Base-by-base conservation (phyloP, 1,284 basidiomycete genomes). In the Trametes pubescens region DNA sequence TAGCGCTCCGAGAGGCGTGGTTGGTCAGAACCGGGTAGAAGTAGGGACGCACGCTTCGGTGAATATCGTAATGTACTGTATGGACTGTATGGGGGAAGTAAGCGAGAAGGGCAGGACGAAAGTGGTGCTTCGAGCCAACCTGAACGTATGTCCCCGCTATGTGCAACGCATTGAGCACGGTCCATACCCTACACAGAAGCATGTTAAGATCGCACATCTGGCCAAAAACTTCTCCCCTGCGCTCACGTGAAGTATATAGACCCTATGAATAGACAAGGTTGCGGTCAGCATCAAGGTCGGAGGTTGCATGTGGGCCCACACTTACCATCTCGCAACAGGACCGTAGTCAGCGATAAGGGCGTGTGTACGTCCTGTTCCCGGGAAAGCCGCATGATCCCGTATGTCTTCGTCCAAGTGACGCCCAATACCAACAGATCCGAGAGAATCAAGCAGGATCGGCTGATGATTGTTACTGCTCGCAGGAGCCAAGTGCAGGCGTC, bases 371-470 rank as follows among this genome's bases (percentile, higher is more conserved):
- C 32, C 9, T 64, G 53, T 37, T 64, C 40, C 18, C 49, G 35
- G 2, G 62, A 48, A 22, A 64, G 53, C 55, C 62, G 62, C 18
- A 64, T 48, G 48, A 60, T 60, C 14, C 62, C 57, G 62, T 56
- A 59, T 13, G 62, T 64, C 53, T 64, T 59, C 14, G 34, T 22
- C 62, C 62, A 64, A 22, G 62, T 64, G 18, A 64, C 58, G 40
- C 62, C 35, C n/a, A 64, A 24, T n/a, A 64, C 62, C n/a, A 64
- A 49, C 21, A 60, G 5, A 29, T 64, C 57, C 3, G 62, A 59
- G 13, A 60, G 18, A 10, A 64, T 56, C 1, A 64, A 43, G n/a
- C 62, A 64, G 4, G 24, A 22, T 32, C 62, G 26, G 4, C 43
- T 26, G 4, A 60, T 34, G 5, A 55, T 52, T 13, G 62, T 64